Conservation (phyloP, 805 yeast species). For the Saccharomycopsis malanga region DNA sequence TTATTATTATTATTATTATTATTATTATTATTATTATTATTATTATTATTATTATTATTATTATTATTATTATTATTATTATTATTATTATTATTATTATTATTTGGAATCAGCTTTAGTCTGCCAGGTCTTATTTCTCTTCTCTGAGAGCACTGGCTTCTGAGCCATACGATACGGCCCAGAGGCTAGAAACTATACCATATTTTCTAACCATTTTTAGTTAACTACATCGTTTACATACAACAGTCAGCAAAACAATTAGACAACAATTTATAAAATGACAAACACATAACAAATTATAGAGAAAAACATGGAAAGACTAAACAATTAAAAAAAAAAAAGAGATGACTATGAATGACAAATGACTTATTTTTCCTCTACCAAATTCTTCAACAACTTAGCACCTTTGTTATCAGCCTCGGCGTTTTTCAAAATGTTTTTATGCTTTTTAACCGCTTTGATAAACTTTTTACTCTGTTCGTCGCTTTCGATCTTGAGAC, state of each 20-base stretch:
- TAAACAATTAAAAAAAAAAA: not conserved
- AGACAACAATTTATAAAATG: too few species aligned
- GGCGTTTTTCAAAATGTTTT: constrained; percentile 38
- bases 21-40: not conserved
- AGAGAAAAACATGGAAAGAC: not conserved
- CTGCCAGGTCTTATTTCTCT: too few species aligned
- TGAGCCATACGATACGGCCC: too few species aligned
- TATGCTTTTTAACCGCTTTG: constrained; percentile 45
- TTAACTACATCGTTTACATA: too few species aligned
- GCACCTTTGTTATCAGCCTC: constrained; percentile 61
- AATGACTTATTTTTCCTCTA: constrained; percentile 12
- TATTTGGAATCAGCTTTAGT: not conserved
- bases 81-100: not conserved
- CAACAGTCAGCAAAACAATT: too few species aligned
- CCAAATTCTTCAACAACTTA: constrained; percentile 38
- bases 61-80: not conserved
- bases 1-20: not conserved
- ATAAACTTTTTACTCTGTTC: constrained; percentile 41
- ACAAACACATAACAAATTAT: too few species aligned
- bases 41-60: not conserved
- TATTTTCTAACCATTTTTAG: too few species aligned
- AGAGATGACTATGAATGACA: not conserved
- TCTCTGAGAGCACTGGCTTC: too few species aligned
- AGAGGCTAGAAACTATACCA: too few species aligned
- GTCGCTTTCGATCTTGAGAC: constrained; percentile 38